A percentile compares a stretch with the other conserved stretches of the same genome.
These are phyloP conservation scores for Sphaerulina vaccinii DNA, from an alignment of 2,329 filamentous ascomycete species.

Conservation along the genomic window DNA sequence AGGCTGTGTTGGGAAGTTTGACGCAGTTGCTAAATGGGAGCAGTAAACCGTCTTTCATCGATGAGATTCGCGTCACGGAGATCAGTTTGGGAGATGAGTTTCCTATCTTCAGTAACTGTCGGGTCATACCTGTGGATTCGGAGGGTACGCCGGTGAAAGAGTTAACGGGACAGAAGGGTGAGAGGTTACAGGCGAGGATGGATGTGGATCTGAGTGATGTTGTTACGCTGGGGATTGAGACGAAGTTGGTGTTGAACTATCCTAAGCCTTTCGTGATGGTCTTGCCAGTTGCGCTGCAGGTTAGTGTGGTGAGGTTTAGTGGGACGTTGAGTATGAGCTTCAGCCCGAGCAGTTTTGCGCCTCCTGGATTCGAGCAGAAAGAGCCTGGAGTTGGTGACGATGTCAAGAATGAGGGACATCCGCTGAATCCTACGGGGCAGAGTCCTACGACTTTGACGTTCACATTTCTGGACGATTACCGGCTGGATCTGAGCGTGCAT, in stretches of 20 bases:
- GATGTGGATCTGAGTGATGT: slow-evolving; percentile 96
- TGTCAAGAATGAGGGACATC: slow-evolving; percentile 36
- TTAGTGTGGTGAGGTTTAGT: slow-evolving; percentile 90
- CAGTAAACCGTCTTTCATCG: slow-evolving; percentile 81
- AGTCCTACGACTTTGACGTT: slow-evolving; percentile 80
- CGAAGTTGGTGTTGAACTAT: slow-evolving; percentile 90
- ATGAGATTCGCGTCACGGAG: slow-evolving; percentile 91
- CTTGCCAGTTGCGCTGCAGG: slow-evolving; percentile 84
- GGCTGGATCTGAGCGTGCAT: slow-evolving; percentile 77
- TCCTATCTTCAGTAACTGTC: slow-evolving; percentile 96
- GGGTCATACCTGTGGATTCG: slow-evolving; percentile 87
- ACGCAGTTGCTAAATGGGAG: slow-evolving; percentile 84
- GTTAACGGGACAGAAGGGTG: slow-evolving; percentile 52
- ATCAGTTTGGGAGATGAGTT: slow-evolving; percentile 95
- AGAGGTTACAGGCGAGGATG: slow-evolving; percentile 87
- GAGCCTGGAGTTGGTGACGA: slow-evolving; percentile 9
- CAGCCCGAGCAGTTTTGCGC: slow-evolving; percentile 60
- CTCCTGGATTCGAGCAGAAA: slow-evolving; percentile 35
- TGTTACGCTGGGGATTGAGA: slow-evolving; percentile 91
- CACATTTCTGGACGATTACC: slow-evolving; percentile 86
- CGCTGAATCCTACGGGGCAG: slow-evolving; percentile 44
- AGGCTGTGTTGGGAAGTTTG: slow-evolving; percentile 81
- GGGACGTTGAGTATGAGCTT: slow-evolving; percentile 93
- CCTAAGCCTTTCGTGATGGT: slow-evolving; percentile 86
- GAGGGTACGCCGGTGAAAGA: slow-evolving; percentile 60